Base-by-base conservation (phyloP, 2,329 filamentous ascomycete species). In the Aspergillus sp. region DNA sequence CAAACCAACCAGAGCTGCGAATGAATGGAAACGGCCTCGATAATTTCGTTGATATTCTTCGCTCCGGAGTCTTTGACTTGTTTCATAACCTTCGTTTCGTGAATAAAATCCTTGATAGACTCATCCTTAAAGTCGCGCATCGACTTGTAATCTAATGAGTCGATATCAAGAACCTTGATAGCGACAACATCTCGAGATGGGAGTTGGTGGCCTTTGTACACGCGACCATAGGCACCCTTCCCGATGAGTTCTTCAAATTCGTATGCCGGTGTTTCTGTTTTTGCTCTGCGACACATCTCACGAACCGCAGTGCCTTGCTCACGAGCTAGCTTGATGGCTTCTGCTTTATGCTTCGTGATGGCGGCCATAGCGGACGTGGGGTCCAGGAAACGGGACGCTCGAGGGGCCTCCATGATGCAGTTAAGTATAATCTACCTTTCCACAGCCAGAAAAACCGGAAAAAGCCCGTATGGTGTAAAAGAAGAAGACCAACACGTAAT, bases 1-100 rank as follows among this genome's bases (percentile, higher is more conserved):
- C 83, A 86, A 55, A 88, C 80, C 61, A 88, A 81, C 86, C 86
- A 88, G 21, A 88, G 74, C 64, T 88, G 84, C 52, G 84, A 84
- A 63, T 87, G 84, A 21, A 87, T 81, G 3, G 84, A 81, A 45
- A 87, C 82, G 0, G 86, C 85, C 64, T 88, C 85, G 60, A 86
- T 84, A 41, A 88, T 80, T 59, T 84, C 80, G 60, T 88, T 88
- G 64, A 88, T 82, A 58, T 87, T 87, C 62, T 82, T 81, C 2
- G 85, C 85, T 40, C 81, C 83, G 57, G 82, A 82, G 63, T 87
- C 84, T 66, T 85, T 83, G 9, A 87, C 79, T 65, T 87, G 83
- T 62, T 84, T 82, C 65, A 88, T 78, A 21, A 87, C 84, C 48
- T 80, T 82, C 44, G 86, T 87, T 68, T 88, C 86, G 60, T 85